Evolutionary conservation across 306 rosid species (phyloP), one percentile per base, ranked within the genome.

Genomic region (Vicia sativa): DNA sequence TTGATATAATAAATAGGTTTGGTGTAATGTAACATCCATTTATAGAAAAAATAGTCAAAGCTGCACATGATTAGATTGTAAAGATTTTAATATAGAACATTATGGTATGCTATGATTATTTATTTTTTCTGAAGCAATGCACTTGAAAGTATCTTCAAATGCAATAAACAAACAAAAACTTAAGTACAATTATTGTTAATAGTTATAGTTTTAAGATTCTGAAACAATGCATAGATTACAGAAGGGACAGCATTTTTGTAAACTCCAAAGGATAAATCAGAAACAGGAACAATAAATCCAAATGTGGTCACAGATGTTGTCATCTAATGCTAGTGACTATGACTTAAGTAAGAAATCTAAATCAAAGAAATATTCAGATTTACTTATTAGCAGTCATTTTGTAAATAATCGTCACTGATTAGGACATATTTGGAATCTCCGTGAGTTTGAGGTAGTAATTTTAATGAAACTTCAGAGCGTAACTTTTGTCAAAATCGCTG

Each of bases 1-100:
- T 15, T n/a, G 38, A 34, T 16, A 55, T 26, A 12, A 55, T 55
- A 55, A 26, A 55, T 26, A 55, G 37, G 48, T 72, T 72, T 62
- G 89, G 79, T 80, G 83, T 63, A 80, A 67, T 80, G 83, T 63
- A 80, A 67, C 82, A 62, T 66, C 79, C 56, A 80, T 78, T 82
- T 80, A 55, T 35, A 46, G 31, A 52, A 62, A 45, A 45, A 65
- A 60, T 62, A 11, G 37, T 37, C 62, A 57, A 78, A 68, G 59
- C 68, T 14, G 61, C 11, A 55, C 61, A 55, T 55, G 38, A 73
- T 35, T 23, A 7, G 38, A 15, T 16, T 55, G 31, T 50, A 11
- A 62, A 54, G 37, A 54, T 21, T 26, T 54, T 55, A 55, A 12
- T 26, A 52, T 11, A 34, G 39, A 64, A 43, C 65, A 42, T 55